Conservation (phyloP, 257 asterid genomes). For the Solanum infundibuliforme region DNA sequence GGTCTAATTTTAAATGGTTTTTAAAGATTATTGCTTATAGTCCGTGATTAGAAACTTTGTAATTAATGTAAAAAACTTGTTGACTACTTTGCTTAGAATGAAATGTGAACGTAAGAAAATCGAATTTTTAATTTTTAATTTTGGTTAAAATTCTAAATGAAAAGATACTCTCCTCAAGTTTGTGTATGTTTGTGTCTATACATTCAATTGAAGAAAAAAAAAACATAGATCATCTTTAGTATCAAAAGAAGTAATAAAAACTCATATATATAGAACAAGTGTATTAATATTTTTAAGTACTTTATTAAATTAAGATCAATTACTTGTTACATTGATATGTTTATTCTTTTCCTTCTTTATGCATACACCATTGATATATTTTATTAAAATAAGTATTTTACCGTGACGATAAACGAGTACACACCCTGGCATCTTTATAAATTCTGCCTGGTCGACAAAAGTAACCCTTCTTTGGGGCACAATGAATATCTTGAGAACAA, state of each 20-base stretch:
- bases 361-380: background rate
- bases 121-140: too few species aligned
- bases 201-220: background rate
- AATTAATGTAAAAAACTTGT: too few species aligned
- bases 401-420: background rate
- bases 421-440: slow-evolving; percentile 17
- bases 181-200: too few species aligned
- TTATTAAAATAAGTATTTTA: background rate
- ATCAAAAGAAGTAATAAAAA: background rate
- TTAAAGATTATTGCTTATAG: too few species aligned
- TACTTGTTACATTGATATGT: background rate
- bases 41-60: too few species aligned
- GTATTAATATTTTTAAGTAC: background rate
- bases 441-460: slow-evolving; percentile 11
- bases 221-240: background rate
- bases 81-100: too few species aligned
- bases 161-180: too few species aligned
- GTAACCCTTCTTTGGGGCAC: slow-evolving; percentile 16
- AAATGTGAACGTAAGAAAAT: too few species aligned
- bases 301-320: background rate
- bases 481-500: slow-evolving; percentile 14
- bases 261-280: background rate
- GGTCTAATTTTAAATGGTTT: too few species aligned
- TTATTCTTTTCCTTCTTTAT: background rate
- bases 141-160: too few species aligned